These are phyloP conservation scores for Carex littledalei DNA, from an alignment of 176 grass and related monocot genomes.

Conservation along the genomic window DNA sequence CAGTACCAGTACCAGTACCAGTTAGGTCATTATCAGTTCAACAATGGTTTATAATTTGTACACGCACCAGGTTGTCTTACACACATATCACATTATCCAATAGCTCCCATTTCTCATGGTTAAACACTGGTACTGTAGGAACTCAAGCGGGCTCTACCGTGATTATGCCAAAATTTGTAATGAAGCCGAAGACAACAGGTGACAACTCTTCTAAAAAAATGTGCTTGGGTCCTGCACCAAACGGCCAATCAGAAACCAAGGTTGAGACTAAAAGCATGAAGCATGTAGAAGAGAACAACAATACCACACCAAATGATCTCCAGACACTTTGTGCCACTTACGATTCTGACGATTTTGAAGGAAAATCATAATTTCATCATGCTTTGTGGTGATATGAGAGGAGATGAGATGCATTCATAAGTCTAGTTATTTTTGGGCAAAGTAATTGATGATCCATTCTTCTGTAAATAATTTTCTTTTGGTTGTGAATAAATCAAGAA, in stretches of 20 bases:
- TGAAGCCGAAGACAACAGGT: constrained; percentile 10
- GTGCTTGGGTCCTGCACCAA: neutral
- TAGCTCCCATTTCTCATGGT: constrained; percentile 10
- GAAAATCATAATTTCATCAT: neutral
- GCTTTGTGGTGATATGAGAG: neutral
- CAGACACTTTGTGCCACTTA: too few relatives aligned
- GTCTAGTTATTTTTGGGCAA: neutral
- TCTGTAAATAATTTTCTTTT: neutral
- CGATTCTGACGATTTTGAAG: neutral
- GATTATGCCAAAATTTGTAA: constrained; percentile 19
- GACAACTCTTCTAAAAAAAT: constrained; percentile 5
- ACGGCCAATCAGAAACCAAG: neutral
- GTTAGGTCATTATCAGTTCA: neutral
- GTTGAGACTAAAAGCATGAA: neutral
- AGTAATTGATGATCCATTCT: neutral
- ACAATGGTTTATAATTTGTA: neutral
- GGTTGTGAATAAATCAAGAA: neutral
- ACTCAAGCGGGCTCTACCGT: neutral
- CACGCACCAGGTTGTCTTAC: neutral
- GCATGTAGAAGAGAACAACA: neutral
- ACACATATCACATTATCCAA: neutral
- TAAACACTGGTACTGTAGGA: neutral
- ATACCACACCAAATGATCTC: neutral
- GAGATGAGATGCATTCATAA: neutral
- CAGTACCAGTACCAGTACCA: too few relatives aligned